These are phyloP conservation scores for Cystobasidiaceae sp. DNA, from an alignment of 1,284 basidiomycete genomes.

Conservation along the genomic window DNA sequence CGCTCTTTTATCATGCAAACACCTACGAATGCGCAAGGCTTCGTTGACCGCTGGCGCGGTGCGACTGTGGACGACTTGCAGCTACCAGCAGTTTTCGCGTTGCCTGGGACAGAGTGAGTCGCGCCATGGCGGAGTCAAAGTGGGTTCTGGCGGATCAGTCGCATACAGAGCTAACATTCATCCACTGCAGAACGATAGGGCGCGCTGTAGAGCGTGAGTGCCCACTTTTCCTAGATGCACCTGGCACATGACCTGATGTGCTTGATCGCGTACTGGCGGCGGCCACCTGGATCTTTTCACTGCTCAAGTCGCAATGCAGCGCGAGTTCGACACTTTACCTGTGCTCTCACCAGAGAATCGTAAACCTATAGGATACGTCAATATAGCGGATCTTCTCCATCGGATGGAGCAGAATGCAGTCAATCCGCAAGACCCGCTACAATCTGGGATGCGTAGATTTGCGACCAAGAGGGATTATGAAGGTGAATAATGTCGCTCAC, in stretches of 20 bases:
- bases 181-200: slow-evolving; percentile 4
- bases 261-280: not conserved
- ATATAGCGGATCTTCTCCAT: slow-evolving; percentile 10
- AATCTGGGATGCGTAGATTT: slow-evolving; percentile 11
- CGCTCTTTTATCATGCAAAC: not conserved
- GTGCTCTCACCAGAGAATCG: slow-evolving; percentile 26
- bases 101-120: slow-evolving; percentile 17
- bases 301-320: slow-evolving; percentile 14
- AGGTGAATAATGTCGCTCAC: not conserved
- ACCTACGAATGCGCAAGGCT: slow-evolving; percentile 11
- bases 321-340: slow-evolving; percentile 28
- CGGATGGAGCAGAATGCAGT: slow-evolving; percentile 14
- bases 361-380: slow-evolving; percentile 20
- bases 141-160: not conserved
- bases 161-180: not conserved
- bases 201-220: slow-evolving; percentile 26
- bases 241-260: slow-evolving; percentile 6
- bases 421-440: slow-evolving; percentile 8
- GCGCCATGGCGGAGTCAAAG: not conserved
- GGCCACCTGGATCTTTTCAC: not conserved
- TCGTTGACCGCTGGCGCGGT: slow-evolving; percentile 20
- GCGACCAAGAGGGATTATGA: slow-evolving; percentile 25
- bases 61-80: slow-evolving; percentile 23
- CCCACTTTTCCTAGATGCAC: not conserved
- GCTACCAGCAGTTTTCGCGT: slow-evolving; percentile 28